Evolutionary conservation across 495 filamentous ascomycete species (phyloP), one percentile per base, ranked within the genome.

Genomic region (Tetracladium marchalianum): DNA sequence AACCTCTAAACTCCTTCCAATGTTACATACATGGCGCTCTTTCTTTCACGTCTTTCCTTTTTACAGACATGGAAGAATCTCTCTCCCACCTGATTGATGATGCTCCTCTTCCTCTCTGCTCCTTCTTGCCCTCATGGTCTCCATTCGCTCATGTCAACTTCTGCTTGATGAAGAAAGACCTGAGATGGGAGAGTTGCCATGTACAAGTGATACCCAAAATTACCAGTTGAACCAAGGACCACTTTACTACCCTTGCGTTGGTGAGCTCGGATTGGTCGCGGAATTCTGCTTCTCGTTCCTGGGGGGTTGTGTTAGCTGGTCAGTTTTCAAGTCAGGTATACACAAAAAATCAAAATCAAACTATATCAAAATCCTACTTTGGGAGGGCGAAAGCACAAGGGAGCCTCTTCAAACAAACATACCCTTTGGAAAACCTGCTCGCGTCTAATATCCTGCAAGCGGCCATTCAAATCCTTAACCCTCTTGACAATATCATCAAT

Each of bases 121-220:
- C 22, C 22, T 27, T 7, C 7, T 27, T n/a, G n/a, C n/a, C 22
- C 22, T 27, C 22, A 3, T 27, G 3, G 3, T 37, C 35, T 17
- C 3, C 39, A 3, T 7, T 42, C 10, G 10, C 47, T 54, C 67
- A 92, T 39, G 92, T 97, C 59, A 98, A 75, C 72, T 98, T 98
- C 71, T 98, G 92, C 77, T 98, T 98, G 72, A 98, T 98, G 71
- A 98, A 98, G 74, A 98, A 98, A 17, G 86, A 84, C 45, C 92
- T 73, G 44, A 98, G 76, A 65, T 97, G 90, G 11, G 87, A 93
- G 31, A 98, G 73, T 66, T 98, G 92, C 92, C 92, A 98, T 45
- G 92, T 87, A 65, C 92, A 98, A 22, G 92, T 93, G 39, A 84
- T 74, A 22, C 84, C 88, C 34, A 98, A 70, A n/a, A 98, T 79